These are phyloP conservation scores for Tetrahymena borealis DNA, from an alignment of 73 alveolate species.

Conservation along the genomic window DNA sequence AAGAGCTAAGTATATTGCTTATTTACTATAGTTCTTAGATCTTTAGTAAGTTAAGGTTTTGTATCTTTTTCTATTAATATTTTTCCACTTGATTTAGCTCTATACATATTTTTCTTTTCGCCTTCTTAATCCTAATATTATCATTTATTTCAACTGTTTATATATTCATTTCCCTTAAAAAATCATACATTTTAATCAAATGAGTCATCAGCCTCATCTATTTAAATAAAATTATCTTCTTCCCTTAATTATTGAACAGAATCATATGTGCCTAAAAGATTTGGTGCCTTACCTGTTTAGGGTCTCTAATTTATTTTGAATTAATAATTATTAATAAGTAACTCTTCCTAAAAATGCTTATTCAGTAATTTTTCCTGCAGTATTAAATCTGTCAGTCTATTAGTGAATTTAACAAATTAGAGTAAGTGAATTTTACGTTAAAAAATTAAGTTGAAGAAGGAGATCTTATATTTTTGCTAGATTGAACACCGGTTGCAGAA, in stretches of 20 bases:
- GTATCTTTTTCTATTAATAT: not conserved
- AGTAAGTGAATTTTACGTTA: not conserved
- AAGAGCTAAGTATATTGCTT: not conserved
- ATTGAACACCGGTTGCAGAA: not conserved
- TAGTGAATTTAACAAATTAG: no score
- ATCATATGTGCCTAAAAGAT: not conserved
- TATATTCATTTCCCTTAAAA: not conserved
- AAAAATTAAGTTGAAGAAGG: not conserved
- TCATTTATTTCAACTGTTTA: no score
- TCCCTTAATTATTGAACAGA: not conserved
- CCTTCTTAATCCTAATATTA: not conserved
- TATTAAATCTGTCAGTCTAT: no score
- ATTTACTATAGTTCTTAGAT: not conserved
- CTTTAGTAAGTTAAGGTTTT: not conserved
- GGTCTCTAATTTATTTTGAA: not conserved
- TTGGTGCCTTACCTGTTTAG: not conserved
- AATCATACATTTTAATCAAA: not conserved
- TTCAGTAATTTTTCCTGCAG: no score
- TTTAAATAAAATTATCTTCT: not conserved
- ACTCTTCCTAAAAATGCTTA: no score
- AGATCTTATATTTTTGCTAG: not conserved
- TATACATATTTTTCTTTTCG: not conserved
- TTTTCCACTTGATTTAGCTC: not conserved
- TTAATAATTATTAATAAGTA: no score
- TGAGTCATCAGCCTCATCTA: not conserved